Conservation (phyloP, 2,329 filamentous ascomycete genomes). For the Fusarium circinatum region DNA sequence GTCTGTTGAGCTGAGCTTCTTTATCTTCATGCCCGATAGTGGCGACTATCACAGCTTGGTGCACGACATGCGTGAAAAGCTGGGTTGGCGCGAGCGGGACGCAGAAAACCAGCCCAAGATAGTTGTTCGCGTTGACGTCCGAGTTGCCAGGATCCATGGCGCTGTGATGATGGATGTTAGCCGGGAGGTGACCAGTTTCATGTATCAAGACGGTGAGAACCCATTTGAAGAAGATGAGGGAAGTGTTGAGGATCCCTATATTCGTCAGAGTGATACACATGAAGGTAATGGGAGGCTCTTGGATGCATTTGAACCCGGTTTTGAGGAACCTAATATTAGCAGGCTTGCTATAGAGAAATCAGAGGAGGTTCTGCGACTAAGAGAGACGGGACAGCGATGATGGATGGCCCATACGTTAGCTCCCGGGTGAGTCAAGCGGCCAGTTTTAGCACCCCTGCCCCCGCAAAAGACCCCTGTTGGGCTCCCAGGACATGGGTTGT, state of each 20-base stretch:
- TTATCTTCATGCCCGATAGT: background rate
- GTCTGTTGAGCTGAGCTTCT: background rate
- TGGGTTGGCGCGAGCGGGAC: background rate
- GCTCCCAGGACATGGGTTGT: background rate
- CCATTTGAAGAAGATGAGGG: background rate
- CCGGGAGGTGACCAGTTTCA: background rate
- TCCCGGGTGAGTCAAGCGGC: slow-evolving; percentile 41
- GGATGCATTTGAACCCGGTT: background rate
- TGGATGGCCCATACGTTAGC: background rate
- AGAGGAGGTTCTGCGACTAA: background rate
- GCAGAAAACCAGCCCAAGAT: background rate
- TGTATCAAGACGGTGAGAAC: background rate
- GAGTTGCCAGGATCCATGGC: background rate
- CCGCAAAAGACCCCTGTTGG: background rate
- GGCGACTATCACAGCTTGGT: background rate
- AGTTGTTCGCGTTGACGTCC: background rate
- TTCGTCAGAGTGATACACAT: background rate
- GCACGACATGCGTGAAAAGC: background rate
- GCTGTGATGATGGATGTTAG: background rate
- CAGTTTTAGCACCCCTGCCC: background rate
- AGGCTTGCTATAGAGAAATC: background rate
- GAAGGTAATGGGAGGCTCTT: background rate
- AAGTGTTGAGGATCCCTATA: background rate
- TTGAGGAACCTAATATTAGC: background rate
- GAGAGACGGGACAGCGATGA: background rate